Percentiles rank a stretch among this genome's conserved stretches.
Evolutionary conservation across 192 early-diverging fungal species (phyloP).

Genomic region (Fimicolochytrium jonesii): DNA sequence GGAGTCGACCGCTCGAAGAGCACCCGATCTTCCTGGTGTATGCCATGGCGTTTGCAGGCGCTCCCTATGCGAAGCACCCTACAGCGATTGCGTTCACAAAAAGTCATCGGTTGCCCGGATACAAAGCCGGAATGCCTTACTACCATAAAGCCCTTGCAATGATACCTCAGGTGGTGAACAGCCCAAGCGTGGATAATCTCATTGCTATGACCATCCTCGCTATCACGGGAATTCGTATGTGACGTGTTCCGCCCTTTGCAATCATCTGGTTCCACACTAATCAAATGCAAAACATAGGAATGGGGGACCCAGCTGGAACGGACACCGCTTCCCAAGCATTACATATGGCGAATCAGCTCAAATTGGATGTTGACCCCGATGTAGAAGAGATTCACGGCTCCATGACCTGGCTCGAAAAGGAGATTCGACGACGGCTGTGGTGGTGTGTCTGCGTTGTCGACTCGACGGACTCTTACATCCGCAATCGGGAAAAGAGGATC

Average conservation of each 20-base stretch:
- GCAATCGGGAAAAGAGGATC: not conserved
- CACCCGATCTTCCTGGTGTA: conserved; percentile 17
- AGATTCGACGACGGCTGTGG: conserved; percentile 41
- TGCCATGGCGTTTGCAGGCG: not conserved
- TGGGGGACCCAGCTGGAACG: not conserved
- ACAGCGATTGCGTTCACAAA: not conserved
- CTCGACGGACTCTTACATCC: not conserved
- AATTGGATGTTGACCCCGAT: conserved; percentile 33
- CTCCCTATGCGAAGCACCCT: conserved; percentile 19
- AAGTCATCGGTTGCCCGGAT: not conserved
- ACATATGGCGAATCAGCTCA: conserved; percentile 37
- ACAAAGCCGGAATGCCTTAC: conserved; percentile 7
- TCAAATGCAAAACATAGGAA: not conserved
- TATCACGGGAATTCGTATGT: conserved; percentile 7
- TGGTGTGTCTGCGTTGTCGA: conserved; percentile 26
- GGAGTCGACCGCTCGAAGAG: conserved; percentile 1
- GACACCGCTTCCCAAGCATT: not conserved
- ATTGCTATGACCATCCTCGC: conserved; percentile 8
- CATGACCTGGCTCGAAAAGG: conserved; percentile 37
- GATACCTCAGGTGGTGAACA: not conserved
- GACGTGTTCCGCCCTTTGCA: not conserved
- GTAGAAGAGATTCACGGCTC: conserved; percentile 27
- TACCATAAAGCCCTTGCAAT: conserved; percentile 7
- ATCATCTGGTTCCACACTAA: not conserved
- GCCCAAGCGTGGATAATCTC: not conserved